Base-by-base conservation (phyloP, 306 rosid species). In the Pyrus bretschneideri region DNA sequence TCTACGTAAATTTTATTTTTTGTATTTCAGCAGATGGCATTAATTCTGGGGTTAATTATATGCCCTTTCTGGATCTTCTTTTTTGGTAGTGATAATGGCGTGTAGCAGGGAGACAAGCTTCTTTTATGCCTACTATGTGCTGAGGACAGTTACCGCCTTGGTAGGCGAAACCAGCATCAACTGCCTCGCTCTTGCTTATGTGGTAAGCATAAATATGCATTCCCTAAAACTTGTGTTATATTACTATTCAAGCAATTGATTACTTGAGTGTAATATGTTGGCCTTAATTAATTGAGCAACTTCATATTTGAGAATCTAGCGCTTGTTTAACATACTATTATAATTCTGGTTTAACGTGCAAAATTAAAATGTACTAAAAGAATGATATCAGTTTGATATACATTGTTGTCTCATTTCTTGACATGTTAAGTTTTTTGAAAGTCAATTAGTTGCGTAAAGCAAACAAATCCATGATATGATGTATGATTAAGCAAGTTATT, bases 171-270 rank as follows among this genome's bases (percentile, higher is more conserved):
- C 91, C 63, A 60, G 87, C 79, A 46, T 70, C 62, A 65, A 71
- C 23, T 92, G 95, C 80, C 89, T 94, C 4, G 82, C 98, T 77
- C 93, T 90, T 58, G 97, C 98, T 23, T 92, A 89, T 66, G 88
- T 94, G 95, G 98, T 94, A 87, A 13, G 62, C 5, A 5, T 15
- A 51, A 15, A 49, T 49, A 51, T 51, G 9, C 55, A 2, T 6
- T 15, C 55, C 55, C 21, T 5, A 51, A 51, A 51, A 5, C 21
- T 6, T 15, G 21, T 17, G 17, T 51, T 51, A 18, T 44, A 44
- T 2, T 51, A 15, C 21, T 51, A 49, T 49, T 49, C 52, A 49
- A 14, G 54, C 7, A 2, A 51, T 51, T 51, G 55, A 17, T 51
- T 15, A 51, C 21, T 15, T 51, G 55, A 15, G 21, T 51, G 21